Conservation (phyloP, 2,329 filamentous ascomycete genomes). For the Zasmidium angulare region DNA sequence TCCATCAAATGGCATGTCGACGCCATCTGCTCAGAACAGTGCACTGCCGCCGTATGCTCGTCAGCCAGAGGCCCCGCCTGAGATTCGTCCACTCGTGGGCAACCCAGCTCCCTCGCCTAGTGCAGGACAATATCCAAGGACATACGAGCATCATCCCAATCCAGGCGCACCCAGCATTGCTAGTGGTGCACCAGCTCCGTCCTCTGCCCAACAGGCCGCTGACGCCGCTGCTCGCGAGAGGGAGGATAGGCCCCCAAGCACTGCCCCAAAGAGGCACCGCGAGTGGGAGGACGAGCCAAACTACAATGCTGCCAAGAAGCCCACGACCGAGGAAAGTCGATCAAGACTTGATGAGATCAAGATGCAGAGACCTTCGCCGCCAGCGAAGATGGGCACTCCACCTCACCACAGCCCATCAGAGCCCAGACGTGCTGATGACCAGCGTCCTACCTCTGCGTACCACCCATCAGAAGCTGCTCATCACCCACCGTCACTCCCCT, state of each 20-base stretch:
- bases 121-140: conserved; percentile 75
- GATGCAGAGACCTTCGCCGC: conserved; percentile 62
- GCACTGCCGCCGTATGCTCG: conserved; percentile 68
- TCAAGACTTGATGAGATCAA: conserved; percentile 82
- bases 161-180: conserved; percentile 61
- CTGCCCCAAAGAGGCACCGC: conserved; percentile 75
- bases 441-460: conserved; percentile 68
- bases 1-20: conserved; percentile 40
- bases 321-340: conserved; percentile 82
- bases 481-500: conserved; percentile 67
- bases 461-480: conserved; percentile 92
- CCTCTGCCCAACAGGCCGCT: conserved; percentile 57
- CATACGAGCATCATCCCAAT: conserved; percentile 75
- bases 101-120: conserved; percentile 75
- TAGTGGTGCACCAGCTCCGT: conserved; percentile 67
- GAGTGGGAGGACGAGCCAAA: conserved; percentile 84
- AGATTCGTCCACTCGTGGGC: conserved; percentile 79
- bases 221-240: conserved; percentile 66
- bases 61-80: conserved; percentile 66
- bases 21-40: conserved; percentile 46
- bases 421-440: conserved; percentile 58
- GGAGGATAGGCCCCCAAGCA: conserved; percentile 76
- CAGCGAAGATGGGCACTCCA: conserved; percentile 55
- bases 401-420: conserved; percentile 79
- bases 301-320: conserved; percentile 67